Base-by-base conservation (phyloP, 2,329 filamentous ascomycete genomes). In the Zasmidium citrigriseum region DNA sequence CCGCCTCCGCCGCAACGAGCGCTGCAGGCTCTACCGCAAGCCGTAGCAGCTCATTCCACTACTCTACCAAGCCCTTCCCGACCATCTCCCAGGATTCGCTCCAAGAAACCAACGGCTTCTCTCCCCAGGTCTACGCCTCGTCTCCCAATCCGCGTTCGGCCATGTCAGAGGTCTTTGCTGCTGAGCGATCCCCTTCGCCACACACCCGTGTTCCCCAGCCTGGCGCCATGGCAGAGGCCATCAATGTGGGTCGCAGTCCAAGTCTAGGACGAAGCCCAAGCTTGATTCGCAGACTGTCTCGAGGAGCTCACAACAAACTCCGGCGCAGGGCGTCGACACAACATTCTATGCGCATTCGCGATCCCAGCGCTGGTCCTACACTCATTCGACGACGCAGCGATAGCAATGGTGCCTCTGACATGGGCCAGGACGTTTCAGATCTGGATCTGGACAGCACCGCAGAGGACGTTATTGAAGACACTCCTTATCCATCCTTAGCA, bases 331-430 rank as follows among this genome's bases (percentile, higher is more conserved):
- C 89, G 61, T 96, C 91, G 16, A 92, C 90, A 2, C 88, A 88
- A 1, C 84, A 89, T 46, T 85, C 89, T 20, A 86, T 87, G 46
- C 72, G 76, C 4, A 91, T 89, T 72, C 87, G 93, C 45, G 92
- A 97, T 70, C 88, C 90, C 61, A 97, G 93, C 71, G 88, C 92
- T 23, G 95, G 95, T 0, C 95, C 95, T 1, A 89, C 92, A 56
- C 89, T 96, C 53, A 86, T 96, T 75, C 87, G 93, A 62, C 84
- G 91, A 58, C 87, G 93, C 64, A 97, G 93, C 74, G 92, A 96
- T 74, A 96, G 93, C 78, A 95, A 90, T 74, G 90, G 86, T 64
- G 88, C 88, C 45, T 78, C 76, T 41, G 75, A 77, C 45, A 72
- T 75, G 25, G 68, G 67, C 34, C 70, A 77, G 52, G 79, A 82